Percentiles rank a stretch among this genome's conserved stretches.
Conservation (phyloP, 352 stramenopile genomes). For the Stramenopiles sp. region DNA sequence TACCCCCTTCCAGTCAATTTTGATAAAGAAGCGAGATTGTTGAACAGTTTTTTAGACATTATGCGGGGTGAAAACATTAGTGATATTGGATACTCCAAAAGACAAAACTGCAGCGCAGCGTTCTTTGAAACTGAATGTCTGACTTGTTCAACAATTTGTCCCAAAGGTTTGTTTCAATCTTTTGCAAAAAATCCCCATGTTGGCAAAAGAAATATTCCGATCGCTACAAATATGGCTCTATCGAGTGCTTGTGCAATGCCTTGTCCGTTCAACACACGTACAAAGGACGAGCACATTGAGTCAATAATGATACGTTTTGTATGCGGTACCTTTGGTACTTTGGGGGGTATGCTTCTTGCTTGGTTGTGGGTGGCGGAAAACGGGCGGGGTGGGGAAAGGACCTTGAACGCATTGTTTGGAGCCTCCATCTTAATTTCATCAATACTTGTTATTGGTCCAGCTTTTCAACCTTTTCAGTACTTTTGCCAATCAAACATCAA, state of each 20-base stretch:
- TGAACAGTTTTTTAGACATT: not conserved
- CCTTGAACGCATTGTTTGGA: not conserved
- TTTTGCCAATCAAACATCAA: slow-evolving; percentile 1
- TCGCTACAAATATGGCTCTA: slow-evolving; percentile 8
- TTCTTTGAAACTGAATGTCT: not conserved
- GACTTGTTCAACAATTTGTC: not conserved
- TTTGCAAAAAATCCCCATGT: not conserved
- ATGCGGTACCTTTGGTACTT: not conserved
- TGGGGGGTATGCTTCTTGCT: not conserved
- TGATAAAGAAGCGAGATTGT: not conserved
- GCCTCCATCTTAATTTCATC: not conserved
- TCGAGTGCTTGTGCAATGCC: slow-evolving; percentile 2
- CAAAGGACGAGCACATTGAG: not conserved
- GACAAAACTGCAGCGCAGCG: not conserved
- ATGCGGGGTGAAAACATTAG: not conserved
- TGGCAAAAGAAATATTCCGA: too few relatives aligned
- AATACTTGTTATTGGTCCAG: not conserved
- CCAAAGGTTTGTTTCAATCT: not conserved
- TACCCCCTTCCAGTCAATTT: not conserved
- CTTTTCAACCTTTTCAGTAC: not conserved
- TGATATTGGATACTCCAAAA: not conserved
- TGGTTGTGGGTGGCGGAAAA: slow-evolving; percentile 5
- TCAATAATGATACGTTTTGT: slow-evolving; percentile 5
- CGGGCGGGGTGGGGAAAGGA: not conserved
- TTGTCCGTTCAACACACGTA: slow-evolving; percentile 7